Percentiles rank a stretch among this genome's conserved stretches.
These are phyloP conservation scores for Pythium biforme DNA, from an alignment of 352 stramenopile genomes.

Conservation along the genomic window DNA sequence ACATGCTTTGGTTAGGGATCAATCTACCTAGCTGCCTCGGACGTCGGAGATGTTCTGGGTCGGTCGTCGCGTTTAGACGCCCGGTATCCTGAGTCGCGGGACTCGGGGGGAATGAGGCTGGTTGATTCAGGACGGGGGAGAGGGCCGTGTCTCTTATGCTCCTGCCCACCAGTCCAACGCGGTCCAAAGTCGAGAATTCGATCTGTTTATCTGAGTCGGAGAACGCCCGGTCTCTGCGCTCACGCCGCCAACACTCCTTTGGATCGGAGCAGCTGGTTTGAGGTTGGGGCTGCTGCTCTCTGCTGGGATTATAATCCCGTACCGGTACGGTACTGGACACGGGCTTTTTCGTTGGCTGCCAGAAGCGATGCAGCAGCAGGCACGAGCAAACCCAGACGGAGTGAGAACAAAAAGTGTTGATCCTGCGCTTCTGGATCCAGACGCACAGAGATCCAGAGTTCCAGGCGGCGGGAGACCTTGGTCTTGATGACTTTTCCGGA, in stretches of 20 bases:
- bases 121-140: slow-evolving; percentile 2
- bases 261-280: slow-evolving; percentile 19
- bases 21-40: not conserved
- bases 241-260: slow-evolving; percentile 1
- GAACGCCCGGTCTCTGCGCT: slow-evolving; percentile 19
- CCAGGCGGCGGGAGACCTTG: not conserved
- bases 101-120: not conserved
- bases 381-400: not conserved
- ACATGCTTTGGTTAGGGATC: slow-evolving; percentile 24
- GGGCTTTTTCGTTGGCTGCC: slow-evolving; percentile 9
- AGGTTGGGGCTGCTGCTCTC: slow-evolving; percentile 2
- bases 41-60: slow-evolving; percentile 9
- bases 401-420: not conserved
- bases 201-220: slow-evolving; percentile 31
- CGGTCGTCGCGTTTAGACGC: not conserved
- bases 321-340: slow-evolving; percentile 14
- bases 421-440: not conserved
- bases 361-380: not conserved
- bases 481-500: no score
- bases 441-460: not conserved
- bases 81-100: slow-evolving; percentile 5
- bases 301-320: no score
- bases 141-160: slow-evolving; percentile 27
- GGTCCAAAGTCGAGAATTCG: slow-evolving; percentile 18
- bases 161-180: slow-evolving; percentile 23